These are phyloP conservation scores for Mariannaea elegans DNA, from an alignment of 2,329 filamentous ascomycete genomes.

Conservation along the genomic window DNA sequence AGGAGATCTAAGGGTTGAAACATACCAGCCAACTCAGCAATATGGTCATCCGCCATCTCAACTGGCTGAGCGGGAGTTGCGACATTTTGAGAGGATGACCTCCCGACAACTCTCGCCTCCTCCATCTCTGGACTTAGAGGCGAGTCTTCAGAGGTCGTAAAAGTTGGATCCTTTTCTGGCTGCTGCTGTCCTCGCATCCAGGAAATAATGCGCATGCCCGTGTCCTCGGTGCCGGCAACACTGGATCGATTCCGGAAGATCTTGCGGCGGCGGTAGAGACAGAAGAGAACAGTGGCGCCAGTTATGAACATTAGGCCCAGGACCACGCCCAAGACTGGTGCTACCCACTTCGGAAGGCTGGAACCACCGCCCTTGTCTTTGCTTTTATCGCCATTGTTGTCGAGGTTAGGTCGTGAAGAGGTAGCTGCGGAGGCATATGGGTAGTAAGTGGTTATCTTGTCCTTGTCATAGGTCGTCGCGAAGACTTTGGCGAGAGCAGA, in stretches of 20 bases:
- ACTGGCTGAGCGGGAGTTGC: constrained; percentile 25
- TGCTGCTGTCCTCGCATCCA: constrained; percentile 61
- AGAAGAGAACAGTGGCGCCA: constrained; percentile 58
- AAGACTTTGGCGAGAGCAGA: constrained; percentile 63
- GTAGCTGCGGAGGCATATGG: constrained; percentile 59
- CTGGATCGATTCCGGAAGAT: constrained; percentile 49
- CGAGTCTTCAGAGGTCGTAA: constrained; percentile 55
- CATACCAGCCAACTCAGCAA: constrained; percentile 60
- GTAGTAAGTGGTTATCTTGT: constrained; percentile 67
- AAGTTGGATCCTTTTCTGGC: constrained; percentile 53
- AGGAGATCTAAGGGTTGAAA: not conserved
- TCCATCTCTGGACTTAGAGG: constrained; percentile 51
- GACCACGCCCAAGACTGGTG: constrained; percentile 69
- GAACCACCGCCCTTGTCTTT: constrained; percentile 42
- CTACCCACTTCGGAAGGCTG: constrained; percentile 64
- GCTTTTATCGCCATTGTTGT: constrained; percentile 29
- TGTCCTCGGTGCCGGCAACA: constrained; percentile 56
- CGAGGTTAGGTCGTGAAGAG: constrained; percentile 29
- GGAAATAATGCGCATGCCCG: constrained; percentile 56
- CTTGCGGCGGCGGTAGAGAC: constrained; percentile 62
- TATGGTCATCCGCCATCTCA: constrained; percentile 55
- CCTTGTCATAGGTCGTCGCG: constrained; percentile 60
- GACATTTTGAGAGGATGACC: constrained; percentile 19
- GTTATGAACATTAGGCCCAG: constrained; percentile 66
- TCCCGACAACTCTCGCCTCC: constrained; percentile 36